Evolutionary conservation across 768 basidiomycete species (phyloP), one percentile per base, ranked within the genome.

Genomic region (Tylopilus sp.): DNA sequence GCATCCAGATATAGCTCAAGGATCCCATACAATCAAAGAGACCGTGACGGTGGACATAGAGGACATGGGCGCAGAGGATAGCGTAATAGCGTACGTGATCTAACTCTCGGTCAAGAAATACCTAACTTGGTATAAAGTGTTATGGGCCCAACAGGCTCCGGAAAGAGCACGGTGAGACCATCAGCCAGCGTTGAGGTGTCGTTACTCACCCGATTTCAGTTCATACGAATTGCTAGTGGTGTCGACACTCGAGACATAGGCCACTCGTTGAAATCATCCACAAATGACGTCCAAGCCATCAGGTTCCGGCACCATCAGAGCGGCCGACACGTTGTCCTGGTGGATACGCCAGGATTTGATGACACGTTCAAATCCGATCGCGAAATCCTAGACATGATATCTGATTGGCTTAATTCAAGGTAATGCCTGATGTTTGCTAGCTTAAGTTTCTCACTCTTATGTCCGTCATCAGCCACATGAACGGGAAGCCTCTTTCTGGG

Each of bases 261-360:
- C 6, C 56, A 55, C 29, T 3, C 14, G 16, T 38, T 59, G 24
- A 52, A 9, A 14, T 64, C 62, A 19, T 55, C 16, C 13, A 55
- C 59, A 28, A 53, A 25, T 5, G 3, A 58, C 6, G 54, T 61
- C 16, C 29, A 3, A 7, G 50, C 56, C 0, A 30, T 57, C 41
- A 55, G 22, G 43, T 53, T 56, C 25, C 21, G 13, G 42, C 29
- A 61, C 17, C 16, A 54, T 3, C 11, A 34, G 14, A 57, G 13
- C 17, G 8, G n/a, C 10, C 37, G 16, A 43, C 1, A 38, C 16
- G 31, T 64, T 3, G 63, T 64, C 11, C 30, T 66, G 2, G 65
- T 67, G 21, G 65, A 67, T 24, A 66, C 66, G 0, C 65, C 66
- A 0, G 56, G 65, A 1, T 66, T 67, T 26, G 57, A 66, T 11